Evolutionary conservation across 441 rosid species (phyloP), one percentile per base, ranked within the genome.

Genomic region (Euphorbia celastroides): DNA sequence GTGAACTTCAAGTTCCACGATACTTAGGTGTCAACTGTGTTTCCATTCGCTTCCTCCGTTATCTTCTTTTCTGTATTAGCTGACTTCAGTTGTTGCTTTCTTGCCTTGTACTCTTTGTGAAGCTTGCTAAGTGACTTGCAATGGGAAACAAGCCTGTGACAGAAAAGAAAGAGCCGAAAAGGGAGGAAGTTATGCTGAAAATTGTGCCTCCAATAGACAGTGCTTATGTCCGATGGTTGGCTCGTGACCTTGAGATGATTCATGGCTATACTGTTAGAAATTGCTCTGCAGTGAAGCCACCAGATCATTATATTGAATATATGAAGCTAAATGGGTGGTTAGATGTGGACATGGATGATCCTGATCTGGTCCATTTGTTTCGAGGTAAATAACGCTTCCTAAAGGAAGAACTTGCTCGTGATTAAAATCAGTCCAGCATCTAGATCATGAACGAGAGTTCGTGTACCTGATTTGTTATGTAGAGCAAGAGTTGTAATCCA

Each of bases 301-400:
- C 92, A 0, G 94, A 89, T 77, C 89, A 76, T 57, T 89, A 87
- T 75, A 72, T 83, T 2, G 87, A 83, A 72, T 77, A 72, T 68
- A 87, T 87, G 96, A 78, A 74, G 61, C 68, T 85, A 56, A 78
- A 86, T 48, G 94, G 96, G 44, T 78, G 76, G 82, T 71, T 89
- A 71, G 93, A 87, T 69, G 84, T 86, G 66, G 81, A 81, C 78
- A 70, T 87, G 80, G 83, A 92, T 62, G 96, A 92, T 75, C 96
- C 92, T 56, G 88, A 86, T 75, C 79, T 89, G 2, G 82, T 85
- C 26, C 91, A 86, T 77, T 54, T 92, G 80, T 78, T 88, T 65
- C 52, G 32, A 20, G 25, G 51, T 1, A 44, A 74, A 34, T 62
- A 62, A 56, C 56, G 42, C 34, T 46, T 46, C 51, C 48, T 34